These are phyloP conservation scores for Xylaria scruposa DNA, from an alignment of 495 filamentous ascomycete genomes.

Conservation along the genomic window DNA sequence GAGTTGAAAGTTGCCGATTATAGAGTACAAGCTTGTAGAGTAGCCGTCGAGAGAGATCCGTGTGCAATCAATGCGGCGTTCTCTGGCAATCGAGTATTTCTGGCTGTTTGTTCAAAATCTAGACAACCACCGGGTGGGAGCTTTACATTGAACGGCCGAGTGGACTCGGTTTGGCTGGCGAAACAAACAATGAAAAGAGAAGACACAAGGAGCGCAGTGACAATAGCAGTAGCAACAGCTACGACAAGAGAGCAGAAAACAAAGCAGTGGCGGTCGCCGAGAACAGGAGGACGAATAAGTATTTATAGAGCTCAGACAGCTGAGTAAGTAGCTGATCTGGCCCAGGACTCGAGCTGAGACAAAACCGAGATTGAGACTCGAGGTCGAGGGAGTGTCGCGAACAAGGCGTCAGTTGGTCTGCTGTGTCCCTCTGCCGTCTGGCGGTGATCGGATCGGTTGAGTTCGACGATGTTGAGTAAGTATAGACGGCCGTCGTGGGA, in stretches of 20 bases:
- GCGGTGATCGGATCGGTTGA: background rate
- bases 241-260: background rate
- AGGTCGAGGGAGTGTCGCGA: background rate
- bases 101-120: background rate
- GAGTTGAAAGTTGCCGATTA: background rate
- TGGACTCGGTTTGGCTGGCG: background rate
- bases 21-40: background rate
- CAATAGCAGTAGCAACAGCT: background rate
- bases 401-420: background rate
- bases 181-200: background rate
- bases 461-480: background rate
- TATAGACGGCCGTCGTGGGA: slow-evolving; percentile 18
- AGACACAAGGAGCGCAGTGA: background rate
- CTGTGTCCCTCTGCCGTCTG: background rate
- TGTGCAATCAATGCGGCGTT: background rate
- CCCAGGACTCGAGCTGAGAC: background rate
- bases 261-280: background rate
- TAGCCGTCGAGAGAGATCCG: background rate
- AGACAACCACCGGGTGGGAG: background rate
- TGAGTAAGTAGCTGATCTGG: background rate
- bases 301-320: background rate
- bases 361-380: background rate
- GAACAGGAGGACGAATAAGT: background rate
- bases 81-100: background rate
- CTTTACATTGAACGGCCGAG: background rate